These are phyloP conservation scores for Russula ochroleuca DNA, from an alignment of 768 basidiomycete genomes.

Conservation along the genomic window DNA sequence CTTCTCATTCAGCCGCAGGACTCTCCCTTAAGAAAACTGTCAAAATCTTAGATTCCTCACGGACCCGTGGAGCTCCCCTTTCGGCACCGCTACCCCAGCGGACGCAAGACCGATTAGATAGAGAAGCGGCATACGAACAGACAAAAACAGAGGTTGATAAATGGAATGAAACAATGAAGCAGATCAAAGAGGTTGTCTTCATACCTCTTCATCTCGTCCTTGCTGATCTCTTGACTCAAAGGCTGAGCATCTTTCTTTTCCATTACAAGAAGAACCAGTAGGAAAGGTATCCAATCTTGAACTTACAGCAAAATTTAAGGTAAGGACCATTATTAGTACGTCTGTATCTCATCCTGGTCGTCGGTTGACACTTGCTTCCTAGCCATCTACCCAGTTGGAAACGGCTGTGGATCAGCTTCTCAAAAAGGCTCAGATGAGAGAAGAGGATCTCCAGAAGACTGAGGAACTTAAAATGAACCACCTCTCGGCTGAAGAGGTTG, in stretches of 20 bases:
- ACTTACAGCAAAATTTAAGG: constrained; percentile 81
- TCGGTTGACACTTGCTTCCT: neutral
- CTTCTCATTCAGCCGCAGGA: constrained; percentile 54
- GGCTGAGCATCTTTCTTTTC: constrained; percentile 87
- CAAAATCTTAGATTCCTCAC: constrained; percentile 52
- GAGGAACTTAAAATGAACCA: constrained; percentile 85
- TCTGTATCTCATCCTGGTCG: constrained; percentile 2
- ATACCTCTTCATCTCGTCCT: neutral
- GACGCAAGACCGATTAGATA: constrained; percentile 83
- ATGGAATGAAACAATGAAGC: constrained; percentile 90
- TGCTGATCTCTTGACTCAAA: constrained; percentile 31
- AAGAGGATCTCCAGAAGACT: constrained; percentile 69
- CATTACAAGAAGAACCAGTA: constrained; percentile 60
- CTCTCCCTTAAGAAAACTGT: constrained; percentile 65
- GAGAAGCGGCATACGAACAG: constrained; percentile 91
- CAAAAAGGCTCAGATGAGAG: constrained; percentile 74
- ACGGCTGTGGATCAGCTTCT: constrained; percentile 78
- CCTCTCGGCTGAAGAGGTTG: constrained; percentile 81
- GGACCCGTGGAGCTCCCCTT: constrained; percentile 53
- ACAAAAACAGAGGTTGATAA: constrained; percentile 91
- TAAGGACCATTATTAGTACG: constrained; percentile 32
- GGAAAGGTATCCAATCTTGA: constrained; percentile 65
- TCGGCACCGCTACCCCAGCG: constrained; percentile 83
- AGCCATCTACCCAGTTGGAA: constrained; percentile 86
- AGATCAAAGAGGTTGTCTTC: constrained; percentile 70